These are phyloP conservation scores for Dryas integrifolia DNA, from an alignment of 331 rosid genomes.

Conservation along the genomic window DNA sequence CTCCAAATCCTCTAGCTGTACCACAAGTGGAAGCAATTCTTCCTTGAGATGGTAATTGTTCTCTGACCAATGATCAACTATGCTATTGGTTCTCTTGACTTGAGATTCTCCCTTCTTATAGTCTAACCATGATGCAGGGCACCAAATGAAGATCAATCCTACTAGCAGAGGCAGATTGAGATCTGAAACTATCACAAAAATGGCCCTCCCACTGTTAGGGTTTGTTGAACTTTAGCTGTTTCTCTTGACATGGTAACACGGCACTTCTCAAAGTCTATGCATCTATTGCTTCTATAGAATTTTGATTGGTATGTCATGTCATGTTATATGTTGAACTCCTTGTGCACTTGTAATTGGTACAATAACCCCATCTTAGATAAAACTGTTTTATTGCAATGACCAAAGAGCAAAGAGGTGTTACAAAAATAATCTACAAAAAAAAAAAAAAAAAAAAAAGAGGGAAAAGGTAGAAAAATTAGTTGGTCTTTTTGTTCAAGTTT, in stretches of 20 bases:
- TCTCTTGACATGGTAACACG: not conserved
- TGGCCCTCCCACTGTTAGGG: not conserved
- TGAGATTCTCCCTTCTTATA: too few relatives aligned
- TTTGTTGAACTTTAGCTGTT: not conserved
- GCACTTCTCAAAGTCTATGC: not conserved
- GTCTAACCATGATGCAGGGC: too few relatives aligned
- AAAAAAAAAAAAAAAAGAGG: not conserved
- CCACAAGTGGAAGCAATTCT: slow-evolving; percentile 19
- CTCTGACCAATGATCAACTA: not conserved
- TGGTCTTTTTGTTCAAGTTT: slow-evolving; percentile 60
- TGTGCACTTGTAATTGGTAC: not conserved
- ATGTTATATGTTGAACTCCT: not conserved
- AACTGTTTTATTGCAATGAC: not conserved
- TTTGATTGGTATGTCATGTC: not conserved
- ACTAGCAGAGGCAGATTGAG: too few relatives aligned
- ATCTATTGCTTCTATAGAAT: not conserved
- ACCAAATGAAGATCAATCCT: too few relatives aligned
- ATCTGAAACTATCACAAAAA: too few relatives aligned
- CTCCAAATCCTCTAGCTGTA: not conserved
- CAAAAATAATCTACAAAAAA: not conserved
- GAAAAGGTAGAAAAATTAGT: slow-evolving; percentile 1
- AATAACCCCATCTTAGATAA: not conserved
- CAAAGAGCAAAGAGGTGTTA: not conserved
- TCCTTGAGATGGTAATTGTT: slow-evolving; percentile 19
- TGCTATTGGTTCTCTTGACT: too few relatives aligned